Evolutionary conservation across 768 basidiomycete species (phyloP), one percentile per base, ranked within the genome.

Genomic region (Tulasnella sp.): DNA sequence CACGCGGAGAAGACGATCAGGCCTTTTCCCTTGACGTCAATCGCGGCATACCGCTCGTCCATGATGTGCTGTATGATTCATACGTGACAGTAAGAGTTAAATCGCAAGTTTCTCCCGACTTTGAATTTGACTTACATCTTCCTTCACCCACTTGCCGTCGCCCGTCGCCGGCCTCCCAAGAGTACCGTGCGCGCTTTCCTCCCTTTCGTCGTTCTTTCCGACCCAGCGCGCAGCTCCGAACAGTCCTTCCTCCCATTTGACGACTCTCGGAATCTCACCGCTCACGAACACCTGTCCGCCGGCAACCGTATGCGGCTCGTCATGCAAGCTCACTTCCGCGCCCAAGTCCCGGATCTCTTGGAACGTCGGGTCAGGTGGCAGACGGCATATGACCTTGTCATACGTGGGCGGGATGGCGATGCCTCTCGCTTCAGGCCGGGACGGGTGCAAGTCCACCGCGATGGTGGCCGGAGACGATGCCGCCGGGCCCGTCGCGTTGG

Each of bases 1-100:
- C 79, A 93, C 91, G 94, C 90, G 85, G 92, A 94, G 84, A 96
- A 94, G 77, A 95, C 86, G 32, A 95, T 88, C 75, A 95, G 84
- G 0, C 94, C 94, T 82, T 93, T 94, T 10, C 92, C 93, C n/a
- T 86, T 86, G 0, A 95, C 91, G 83, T 95, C 92, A 35, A 95
- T 84, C 0, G 85, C 90, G 71, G 88, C 90, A 82, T 94, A 95
- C 32, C 94, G 87, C 82, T 95, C 94, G 80, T 95, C 94, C 90
- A 91, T 90, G 80, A 95, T 89, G 72, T 91, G 87, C 92, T 94
- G 72, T 5, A 74, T 5, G 39, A 77, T 16, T 44, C 39, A 71
- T 35, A 18, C 5, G 5, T 40, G 35, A 10, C 20, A 7, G 40
- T 18, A 55, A 0, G 1, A 72, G 23, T 81, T n/a, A n/a, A n/a